phyloP scores from a whole-genome alignment of 1,284 basidiomycete genomes.

The Cutaneotrichosporon sp. region DNA sequence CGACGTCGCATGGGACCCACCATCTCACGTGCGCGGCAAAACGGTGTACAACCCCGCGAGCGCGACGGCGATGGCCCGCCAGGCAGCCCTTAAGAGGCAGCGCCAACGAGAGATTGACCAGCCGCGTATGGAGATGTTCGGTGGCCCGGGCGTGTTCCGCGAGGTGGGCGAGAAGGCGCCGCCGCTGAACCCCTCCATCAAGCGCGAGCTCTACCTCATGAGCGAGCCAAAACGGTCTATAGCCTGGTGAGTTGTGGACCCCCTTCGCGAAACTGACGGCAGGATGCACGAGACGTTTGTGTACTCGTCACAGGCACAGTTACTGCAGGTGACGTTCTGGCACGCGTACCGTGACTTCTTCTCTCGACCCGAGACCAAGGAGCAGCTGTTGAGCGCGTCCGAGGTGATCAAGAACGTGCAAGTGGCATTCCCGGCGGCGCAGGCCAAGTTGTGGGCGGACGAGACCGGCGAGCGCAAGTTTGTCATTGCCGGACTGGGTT shows the following conservation, averaged over 20 bases:
- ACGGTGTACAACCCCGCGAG: conserved; percentile 37
- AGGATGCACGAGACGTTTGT: conserved; percentile 48
- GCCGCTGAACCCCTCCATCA: conserved; percentile 19
- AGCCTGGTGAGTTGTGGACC: conserved; percentile 40
- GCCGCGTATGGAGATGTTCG: conserved; percentile 26
- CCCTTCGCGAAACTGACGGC: conserved; percentile 1
- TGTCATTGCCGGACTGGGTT: conserved; percentile 44
- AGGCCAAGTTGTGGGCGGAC: conserved; percentile 35
- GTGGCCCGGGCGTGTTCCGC: conserved; percentile 20
- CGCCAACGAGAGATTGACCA: conserved; percentile 32
- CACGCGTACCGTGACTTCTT: conserved; percentile 46
- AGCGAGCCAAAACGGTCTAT: conserved; percentile 39
- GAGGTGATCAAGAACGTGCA: conserved; percentile 48
- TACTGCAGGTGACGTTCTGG: conserved; percentile 47
- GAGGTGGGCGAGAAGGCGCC: conserved; percentile 37
- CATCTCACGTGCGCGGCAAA: conserved; percentile 11
- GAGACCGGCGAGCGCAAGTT: conserved; percentile 37
- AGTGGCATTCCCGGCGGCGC: conserved; percentile 41
- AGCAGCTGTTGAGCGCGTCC: conserved; percentile 39
- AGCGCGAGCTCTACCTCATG: conserved; percentile 33
- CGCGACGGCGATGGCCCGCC: conserved; percentile 19
- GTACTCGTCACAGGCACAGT: conserved; percentile 36
- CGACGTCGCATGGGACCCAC: conserved; percentile 19
- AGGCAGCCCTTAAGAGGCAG: conserved; percentile 23
- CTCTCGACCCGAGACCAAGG: conserved; percentile 27